Base-by-base conservation (phyloP, 495 filamentous ascomycete genomes). In the Penicillium longicatenatum region DNA sequence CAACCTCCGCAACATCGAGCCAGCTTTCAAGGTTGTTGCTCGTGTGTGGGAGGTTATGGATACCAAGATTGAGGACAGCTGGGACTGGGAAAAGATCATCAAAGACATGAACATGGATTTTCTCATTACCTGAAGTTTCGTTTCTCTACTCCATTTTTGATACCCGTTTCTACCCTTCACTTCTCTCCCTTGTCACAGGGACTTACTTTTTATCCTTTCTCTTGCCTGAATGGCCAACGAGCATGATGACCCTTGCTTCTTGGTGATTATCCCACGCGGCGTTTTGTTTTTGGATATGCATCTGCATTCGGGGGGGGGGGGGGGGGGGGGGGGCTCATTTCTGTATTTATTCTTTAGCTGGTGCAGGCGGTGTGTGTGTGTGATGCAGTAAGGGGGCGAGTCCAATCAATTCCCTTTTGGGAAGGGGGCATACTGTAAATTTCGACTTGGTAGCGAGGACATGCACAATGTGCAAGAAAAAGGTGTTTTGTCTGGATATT, bases 41-140 rank as follows among this genome's bases (percentile, higher is more conserved):
- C 82, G 82, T 50, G 79, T 96, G 7, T 97, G 92, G 92, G 78
- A 84, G 46, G 75, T 91, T 33, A 96, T 97, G 91, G 89, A 89
- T 58, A 76, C 66, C 5, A 86, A 85, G 14, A 82, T 86, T 26
- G 90, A 92, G 73, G 76, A 82, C 33, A 86, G 83, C 49, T 97
- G 92, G 92, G 92, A 97, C 70, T 96, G 92, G 92, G 90, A 95
- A 66, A 84, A 81, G 44, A 88, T 96, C 52, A 91, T 92, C 42
- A 77, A 81, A 35, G 72, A 82, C 21, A 86, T 92, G 80, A 88
- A 86, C 20, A 86, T 90, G 74, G 91, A 96, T 72, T 95, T 96
- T 70, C 76, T 94, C 45, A 84, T 88, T 58, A 89, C 87, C 60
- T 90, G 82, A 58, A 29, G 51, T 35, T 55, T 57, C 53, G 7